Percentiles rank a stretch among this genome's conserved stretches.
Conservation (phyloP, 805 yeast genomes). For the Tetrapisispora fleetii region DNA sequence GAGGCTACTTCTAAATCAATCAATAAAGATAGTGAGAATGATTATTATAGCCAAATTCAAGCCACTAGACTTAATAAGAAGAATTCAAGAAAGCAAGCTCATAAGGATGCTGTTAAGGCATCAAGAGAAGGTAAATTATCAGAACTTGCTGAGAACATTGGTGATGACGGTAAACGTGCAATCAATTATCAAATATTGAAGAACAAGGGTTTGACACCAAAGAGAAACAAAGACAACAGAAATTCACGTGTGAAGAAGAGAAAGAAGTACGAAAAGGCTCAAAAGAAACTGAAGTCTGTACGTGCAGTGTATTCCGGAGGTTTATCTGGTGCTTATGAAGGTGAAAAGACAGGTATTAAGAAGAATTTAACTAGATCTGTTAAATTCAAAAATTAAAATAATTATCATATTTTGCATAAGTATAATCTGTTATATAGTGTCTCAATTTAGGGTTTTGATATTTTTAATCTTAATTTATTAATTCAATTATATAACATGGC, state of each 20-base stretch:
- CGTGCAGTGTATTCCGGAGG: slow-evolving; percentile 74
- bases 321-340: slow-evolving; percentile 72
- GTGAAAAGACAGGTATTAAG: slow-evolving; percentile 96
- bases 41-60: slow-evolving; percentile 50
- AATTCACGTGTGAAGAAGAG: slow-evolving; percentile 98
- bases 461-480: neutral
- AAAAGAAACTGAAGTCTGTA: slow-evolving; percentile 84
- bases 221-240: slow-evolving; percentile 85
- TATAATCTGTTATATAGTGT: neutral
- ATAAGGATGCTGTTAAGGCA: slow-evolving; percentile 61
- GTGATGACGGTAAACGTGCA: slow-evolving; percentile 85
- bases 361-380: slow-evolving; percentile 86
- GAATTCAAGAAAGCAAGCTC: slow-evolving; percentile 50
- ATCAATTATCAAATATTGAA: slow-evolving; percentile 88
- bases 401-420: neutral
- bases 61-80: slow-evolving; percentile 39
- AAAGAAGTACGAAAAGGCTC: slow-evolving; percentile 88
- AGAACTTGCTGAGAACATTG: slow-evolving; percentile 54
- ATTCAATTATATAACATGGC: no score
- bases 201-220: slow-evolving; percentile 92
- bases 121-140: slow-evolving; percentile 77
- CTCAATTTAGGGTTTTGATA: neutral
- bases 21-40: slow-evolving; percentile 41
- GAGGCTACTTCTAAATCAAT: slow-evolving; percentile 33
- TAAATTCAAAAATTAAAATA: slow-evolving; percentile 38